Evolutionary conservation across 2,329 filamentous ascomycete genomes (phyloP).

Genomic region (Phyllosticta citriasiana): DNA sequence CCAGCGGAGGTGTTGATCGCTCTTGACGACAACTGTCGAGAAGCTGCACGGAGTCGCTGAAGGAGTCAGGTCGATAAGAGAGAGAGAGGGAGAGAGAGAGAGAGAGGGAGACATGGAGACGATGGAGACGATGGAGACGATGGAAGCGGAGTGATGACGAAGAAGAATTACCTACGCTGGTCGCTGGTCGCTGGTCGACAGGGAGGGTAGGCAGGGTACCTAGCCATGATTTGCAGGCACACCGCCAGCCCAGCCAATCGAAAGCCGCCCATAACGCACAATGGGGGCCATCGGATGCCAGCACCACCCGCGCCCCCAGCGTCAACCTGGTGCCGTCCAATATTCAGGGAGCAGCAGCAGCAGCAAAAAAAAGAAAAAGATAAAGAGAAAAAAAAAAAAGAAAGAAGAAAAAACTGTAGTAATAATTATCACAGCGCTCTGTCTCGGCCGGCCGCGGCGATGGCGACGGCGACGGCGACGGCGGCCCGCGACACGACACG

Average conservation of each 20-base stretch:
- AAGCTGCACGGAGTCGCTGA: too few relatives aligned
- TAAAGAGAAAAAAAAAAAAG: background rate
- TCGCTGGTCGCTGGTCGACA: background rate
- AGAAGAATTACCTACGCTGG: background rate
- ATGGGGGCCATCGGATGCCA: background rate
- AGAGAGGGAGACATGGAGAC: too few relatives aligned
- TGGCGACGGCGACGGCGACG: background rate
- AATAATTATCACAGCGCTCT: too few relatives aligned
- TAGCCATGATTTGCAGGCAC: background rate
- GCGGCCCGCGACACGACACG: background rate
- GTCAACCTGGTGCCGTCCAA: background rate
- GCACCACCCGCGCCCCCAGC: background rate
- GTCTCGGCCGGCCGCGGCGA: background rate
- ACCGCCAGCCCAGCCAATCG: background rate
- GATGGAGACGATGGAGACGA: too few relatives aligned
- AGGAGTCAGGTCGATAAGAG: too few relatives aligned
- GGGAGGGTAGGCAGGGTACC: background rate
- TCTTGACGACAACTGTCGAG: too few relatives aligned
- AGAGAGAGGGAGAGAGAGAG: too few relatives aligned
- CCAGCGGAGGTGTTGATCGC: background rate
- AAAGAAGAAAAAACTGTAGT: too few relatives aligned
- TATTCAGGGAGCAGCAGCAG: background rate
- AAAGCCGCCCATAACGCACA: background rate
- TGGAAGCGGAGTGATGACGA: background rate
- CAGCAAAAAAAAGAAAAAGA: background rate